Evolutionary conservation across 2,329 filamentous ascomycete genomes (phyloP).

Genomic region (Paecilomyces sp.): DNA sequence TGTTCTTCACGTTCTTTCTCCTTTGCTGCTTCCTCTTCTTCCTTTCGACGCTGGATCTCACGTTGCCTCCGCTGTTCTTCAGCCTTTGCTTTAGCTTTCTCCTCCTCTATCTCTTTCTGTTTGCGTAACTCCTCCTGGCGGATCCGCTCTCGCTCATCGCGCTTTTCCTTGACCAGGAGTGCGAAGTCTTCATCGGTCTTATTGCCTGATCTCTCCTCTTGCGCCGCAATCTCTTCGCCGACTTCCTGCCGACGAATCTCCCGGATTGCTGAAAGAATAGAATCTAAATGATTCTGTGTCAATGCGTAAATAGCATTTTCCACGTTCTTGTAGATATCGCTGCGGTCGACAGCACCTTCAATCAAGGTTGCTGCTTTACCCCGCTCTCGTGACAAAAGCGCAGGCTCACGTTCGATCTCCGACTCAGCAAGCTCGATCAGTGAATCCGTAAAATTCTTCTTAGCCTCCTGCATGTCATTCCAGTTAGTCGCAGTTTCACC

Average conservation of each 20-base stretch:
- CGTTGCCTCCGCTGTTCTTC: conserved; percentile 37
- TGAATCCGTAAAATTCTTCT: conserved; percentile 44
- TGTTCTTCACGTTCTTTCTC: conserved; percentile 45
- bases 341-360: conserved; percentile 57
- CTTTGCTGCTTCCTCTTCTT: conserved; percentile 40
- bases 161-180: conserved; percentile 45
- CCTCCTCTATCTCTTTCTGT: conserved; percentile 45
- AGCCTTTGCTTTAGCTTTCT: conserved; percentile 30
- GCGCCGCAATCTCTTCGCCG: conserved; percentile 48
- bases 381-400: conserved; percentile 54
- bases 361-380: conserved; percentile 56
- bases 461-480: conserved; percentile 40
- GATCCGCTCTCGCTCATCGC: conserved; percentile 44
- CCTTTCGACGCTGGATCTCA: conserved; percentile 37
- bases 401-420: conserved; percentile 57
- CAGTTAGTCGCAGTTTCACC: neutral
- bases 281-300: conserved; percentile 47
- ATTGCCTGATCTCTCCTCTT: conserved; percentile 48
- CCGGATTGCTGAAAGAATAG: conserved; percentile 48
- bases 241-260: conserved; percentile 52
- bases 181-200: conserved; percentile 57
- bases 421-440: conserved; percentile 50
- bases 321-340: conserved; percentile 54
- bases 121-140: conserved; percentile 45
- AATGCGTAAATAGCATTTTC: conserved; percentile 49